Base-by-base conservation (phyloP, 2,329 filamentous ascomycete genomes). In the Penicillium oxalicum region DNA sequence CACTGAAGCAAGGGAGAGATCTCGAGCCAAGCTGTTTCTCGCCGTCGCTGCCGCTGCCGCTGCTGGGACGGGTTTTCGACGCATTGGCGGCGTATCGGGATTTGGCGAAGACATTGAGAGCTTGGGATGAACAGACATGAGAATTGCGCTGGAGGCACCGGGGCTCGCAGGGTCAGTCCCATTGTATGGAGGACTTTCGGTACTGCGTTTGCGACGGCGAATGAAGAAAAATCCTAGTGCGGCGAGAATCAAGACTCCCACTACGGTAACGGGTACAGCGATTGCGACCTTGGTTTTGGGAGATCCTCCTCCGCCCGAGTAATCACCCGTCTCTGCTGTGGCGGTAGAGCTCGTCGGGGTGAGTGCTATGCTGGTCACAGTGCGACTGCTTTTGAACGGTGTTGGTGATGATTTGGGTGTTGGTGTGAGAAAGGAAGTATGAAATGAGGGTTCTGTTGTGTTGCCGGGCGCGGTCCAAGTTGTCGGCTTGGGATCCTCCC, bases 251-350 rank as follows among this genome's bases (percentile, higher is more conserved):
- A 57, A 45, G n/a, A 60, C 48, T 2, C 63, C 63, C 27, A 65
- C 53, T 24, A 66, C 45, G 25, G 63, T 52, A 36, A 68, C 49
- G n/a, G 64, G 64, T n/a, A 68, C 49, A n/a, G 61, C 63, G 36
- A 67, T 67, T 38, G 64, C 63, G 36, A 68, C 46, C 48, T 61
- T 64, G 6, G 53, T 65, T 26, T 47, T 56, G 33, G 51, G 59
- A 26, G 57, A 56, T 13, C 32, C 40, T 9, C 49, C 39, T 4
- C 29, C 27, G 29, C 48, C 44, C 11, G 55, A 52, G 12, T 36
- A 47, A 8, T 42, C 9, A 38, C 45, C 34, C 29, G 44, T 9
- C 2, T 45, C 48, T 28, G 12, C 36, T 5, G 33, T 39, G 8
- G 37, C 7, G 6, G 33, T 25, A 2, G 44, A 4, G 9, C 29